Evolutionary conservation across 164 flowering plant genomes (phyloP), one percentile per base, ranked within the genome.

Genomic region (Chloranthus sessilifolius): DNA sequence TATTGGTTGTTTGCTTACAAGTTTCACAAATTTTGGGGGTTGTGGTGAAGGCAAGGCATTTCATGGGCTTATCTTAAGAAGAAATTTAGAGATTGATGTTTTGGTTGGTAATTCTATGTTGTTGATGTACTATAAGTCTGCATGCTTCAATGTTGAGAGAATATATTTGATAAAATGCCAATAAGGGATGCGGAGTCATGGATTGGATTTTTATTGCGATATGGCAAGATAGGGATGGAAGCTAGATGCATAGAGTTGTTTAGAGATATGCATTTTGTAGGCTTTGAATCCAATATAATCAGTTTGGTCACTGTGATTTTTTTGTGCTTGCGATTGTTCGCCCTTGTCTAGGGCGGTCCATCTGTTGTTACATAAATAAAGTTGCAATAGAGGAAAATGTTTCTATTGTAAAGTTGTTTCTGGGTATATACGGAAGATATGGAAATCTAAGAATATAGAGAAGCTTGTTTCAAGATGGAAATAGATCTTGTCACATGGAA

Each of bases 51-150:
- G 85, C 27, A 85, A 71, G 64, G 73, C 86, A 5, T 82, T 77
- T 52, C 96, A 85, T 62, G 88, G 85, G 22, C 39, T 68, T 11
- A 61, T 88, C 26, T 27, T 74, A 7, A 71, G 84, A 61, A 70
- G 66, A 22, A 30, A 61, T 51, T 74, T 65, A 48, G 40, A 37
- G 3, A 35, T 53, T 5, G 68, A 72, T 65, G 50, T 63, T 26
- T 55, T 50, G 33, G 77, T 76, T 30, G 19, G 36, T 26, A 75
- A 60, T 66, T 75, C 83, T 52, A 48, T 83, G 27, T 27, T 88
- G 29, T 73, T 83, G 43, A 83, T 81, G 88, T 85, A 85, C 53
- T 74, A 77, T 57, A 83, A 74, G 51, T 80, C 78, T 65, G 81
- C 78, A 24, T 50, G 63, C 14, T 39, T 78, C 33, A 37, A 30